Evolutionary conservation across 2,329 filamentous ascomycete genomes (phyloP), one percentile per base, ranked within the genome.

Genomic region (Xylaria sp.): DNA sequence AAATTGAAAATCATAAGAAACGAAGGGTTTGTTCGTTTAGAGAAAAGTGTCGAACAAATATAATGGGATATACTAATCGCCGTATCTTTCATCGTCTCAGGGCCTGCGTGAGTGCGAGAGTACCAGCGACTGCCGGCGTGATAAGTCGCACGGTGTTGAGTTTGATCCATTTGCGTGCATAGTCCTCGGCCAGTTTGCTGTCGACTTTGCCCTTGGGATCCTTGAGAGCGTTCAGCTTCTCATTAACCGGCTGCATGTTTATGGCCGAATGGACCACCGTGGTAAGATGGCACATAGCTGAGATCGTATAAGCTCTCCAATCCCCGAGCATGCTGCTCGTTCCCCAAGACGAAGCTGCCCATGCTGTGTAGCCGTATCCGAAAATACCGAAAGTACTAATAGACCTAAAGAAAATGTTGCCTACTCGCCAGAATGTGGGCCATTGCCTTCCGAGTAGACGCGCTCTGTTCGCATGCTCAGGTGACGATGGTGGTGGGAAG

Each of bases 161-260:
- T 66, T 72, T 77, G 62, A 78, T 78, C 80, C 80, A 81, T 56
- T 72, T 72, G 32, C 78, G 72, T 12, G 78, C 77, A 65, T 75
- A 78, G 12, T 30, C 71, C 75, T 80, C 79, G 0, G 79, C 79
- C 45, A 76, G 56, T 32, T 69, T 73, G 7, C 60, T 45, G 61
- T 77, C 76, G 10, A 73, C 72, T 10, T 50, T 56, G 28, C 61
- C 72, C 63, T 72, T 71, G 4, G 70, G 60, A n/a, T 73, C 71
- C 43, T 64, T 58, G 63, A 85, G 73, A 18, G 78, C 80, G 65
- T 83, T 81, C n/a, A 85, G 67, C 74, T 82, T 81, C 65, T 81
- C 80, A 64, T 86, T 85, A 70, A 85, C 70, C 28, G 83, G 83
- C 79, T 85, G 83, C 83, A 85, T 83, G 66, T 85, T 85, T 20